These are phyloP conservation scores for Lavandula angustifolia DNA, from an alignment of 257 asterid genomes.

Conservation along the genomic window DNA sequence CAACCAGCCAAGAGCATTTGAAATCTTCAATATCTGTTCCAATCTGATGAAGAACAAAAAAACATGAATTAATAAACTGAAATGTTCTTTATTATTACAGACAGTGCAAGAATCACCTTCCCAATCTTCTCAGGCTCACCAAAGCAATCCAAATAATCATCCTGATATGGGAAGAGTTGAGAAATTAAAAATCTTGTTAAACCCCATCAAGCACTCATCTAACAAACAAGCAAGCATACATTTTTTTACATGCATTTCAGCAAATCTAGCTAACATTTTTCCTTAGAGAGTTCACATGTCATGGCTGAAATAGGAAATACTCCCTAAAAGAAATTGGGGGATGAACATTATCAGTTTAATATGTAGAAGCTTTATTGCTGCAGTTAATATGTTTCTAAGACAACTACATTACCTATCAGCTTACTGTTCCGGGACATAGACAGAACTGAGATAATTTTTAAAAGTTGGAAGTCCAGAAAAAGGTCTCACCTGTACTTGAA, in stretches of 20 bases:
- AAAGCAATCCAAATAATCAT: conserved; percentile 76
- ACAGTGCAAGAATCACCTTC: conserved; percentile 49
- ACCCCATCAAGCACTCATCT: not conserved
- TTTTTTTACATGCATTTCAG: not conserved
- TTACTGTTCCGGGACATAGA: not conserved
- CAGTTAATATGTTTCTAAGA: not conserved
- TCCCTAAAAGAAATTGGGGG: not conserved
- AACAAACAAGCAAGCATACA: not conserved
- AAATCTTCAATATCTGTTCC: conserved; percentile 97
- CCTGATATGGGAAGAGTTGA: conserved; percentile 40
- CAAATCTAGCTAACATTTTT: not conserved
- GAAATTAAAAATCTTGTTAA: not conserved
- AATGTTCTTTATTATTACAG: not conserved
- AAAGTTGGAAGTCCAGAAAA: not conserved
- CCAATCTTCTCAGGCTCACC: conserved; percentile 84
- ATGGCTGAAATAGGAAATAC: not conserved
- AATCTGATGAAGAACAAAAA: conserved; percentile 49
- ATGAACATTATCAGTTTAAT: not conserved
- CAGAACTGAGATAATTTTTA: conserved; percentile 7
- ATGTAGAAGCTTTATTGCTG: conserved; percentile 10
- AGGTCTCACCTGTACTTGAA: conserved; percentile 85
- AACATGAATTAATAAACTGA: conserved; percentile 5
- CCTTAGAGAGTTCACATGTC: not conserved
- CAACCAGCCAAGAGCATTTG: conserved; percentile 96
- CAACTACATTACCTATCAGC: not conserved